Base-by-base conservation (phyloP, 2,329 filamentous ascomycete genomes). In the Phoma sp. region DNA sequence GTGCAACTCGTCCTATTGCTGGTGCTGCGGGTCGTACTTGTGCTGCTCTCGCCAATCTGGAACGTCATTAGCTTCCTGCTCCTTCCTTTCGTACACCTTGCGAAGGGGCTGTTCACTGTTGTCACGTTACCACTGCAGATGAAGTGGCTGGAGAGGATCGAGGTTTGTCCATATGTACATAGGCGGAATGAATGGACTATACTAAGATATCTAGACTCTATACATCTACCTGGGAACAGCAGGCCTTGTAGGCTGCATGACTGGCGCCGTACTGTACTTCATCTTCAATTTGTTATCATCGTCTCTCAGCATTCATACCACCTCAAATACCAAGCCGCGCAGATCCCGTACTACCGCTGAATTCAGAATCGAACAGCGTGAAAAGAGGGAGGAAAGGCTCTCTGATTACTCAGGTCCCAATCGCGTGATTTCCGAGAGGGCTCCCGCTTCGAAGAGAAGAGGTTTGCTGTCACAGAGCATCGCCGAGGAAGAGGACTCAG, bases 401-500 rank as follows among this genome's bases (percentile, higher is more conserved):
- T 46, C 57, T 41, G 38, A 39, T 52, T 36, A 55, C 48, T 68
- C 60, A 59, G 41, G 54, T 41, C 54, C 65, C n/a, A 55, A 57
- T 23, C 63, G 55, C 2, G 46, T 59, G 18, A 47, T 64, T 18
- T 23, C 65, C 45, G 66, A 64, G 73, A 78, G 49, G 74, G 77
- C 46, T 1, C 39, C 57, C 18, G 52, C 44, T 13, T 37, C 56
- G 25, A 60, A 57, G 7, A 62, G 77, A 4, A 75, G 78, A 45
- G 82, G 82, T 1, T 69, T 90, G 14, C 74, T 89, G 38, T 80
- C 82, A 25, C 85, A 89, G 68, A 89, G 86, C 0, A 91, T 91
- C 58, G 81, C 88, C 52, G 89, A 90, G 71, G 89, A 91, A 69
- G 86, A 88, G 46, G 87, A 89, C 68, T 80, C 77, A 1, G 78